Evolutionary conservation across 345 rosid genomes (phyloP), one percentile per base, ranked within the genome.

Genomic region (Viola odorata): DNA sequence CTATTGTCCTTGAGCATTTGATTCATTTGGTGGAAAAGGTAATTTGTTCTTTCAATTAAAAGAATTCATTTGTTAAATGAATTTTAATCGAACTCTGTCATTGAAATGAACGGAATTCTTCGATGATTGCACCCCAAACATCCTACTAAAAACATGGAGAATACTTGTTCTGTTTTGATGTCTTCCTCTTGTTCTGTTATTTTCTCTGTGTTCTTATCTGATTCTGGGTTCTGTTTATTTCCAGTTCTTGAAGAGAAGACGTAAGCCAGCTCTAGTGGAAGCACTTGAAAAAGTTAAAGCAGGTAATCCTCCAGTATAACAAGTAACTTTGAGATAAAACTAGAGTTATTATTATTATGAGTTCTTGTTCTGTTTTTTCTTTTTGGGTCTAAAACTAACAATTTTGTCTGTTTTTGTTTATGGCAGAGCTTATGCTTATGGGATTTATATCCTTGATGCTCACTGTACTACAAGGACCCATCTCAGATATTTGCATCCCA

Each of bases 261-360:
- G n/a, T n/a, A 90, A 82, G 67, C 77, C 78, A 64, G 95, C 92
- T 69, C 68, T 91, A 3, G 83, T 54, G 44, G 99, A 94, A 65
- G 85, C 97, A 12, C 88, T 94, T n/a, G 99, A 86, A 66, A 94
- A 94, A 66, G 74, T 94, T 49, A 94, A 94, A 75, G 85, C 91
- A 65, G 98, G 98, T 91, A 70, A 72, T 12, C 23, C 45, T n/a
- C n/a, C n/a, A n/a, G n/a, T n/a, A n/a, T n/a, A n/a, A n/a, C n/a
- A n/a, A n/a, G n/a, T n/a, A n/a, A n/a, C n/a, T n/a, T n/a, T n/a
- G n/a, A n/a, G n/a, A n/a, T n/a, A n/a, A n/a, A n/a, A 23, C 3
- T 60, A 10, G 37, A 14, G 3, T 64, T 15, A 13, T 36, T 39
- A 14, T 5, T 49, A 4, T 8, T 45, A 50, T 13, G 32, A n/a